Evolutionary conservation across 371 early-diverging fungal species (phyloP), one percentile per base, ranked within the genome.

Genomic region (Amoeboradix gromovi): DNA sequence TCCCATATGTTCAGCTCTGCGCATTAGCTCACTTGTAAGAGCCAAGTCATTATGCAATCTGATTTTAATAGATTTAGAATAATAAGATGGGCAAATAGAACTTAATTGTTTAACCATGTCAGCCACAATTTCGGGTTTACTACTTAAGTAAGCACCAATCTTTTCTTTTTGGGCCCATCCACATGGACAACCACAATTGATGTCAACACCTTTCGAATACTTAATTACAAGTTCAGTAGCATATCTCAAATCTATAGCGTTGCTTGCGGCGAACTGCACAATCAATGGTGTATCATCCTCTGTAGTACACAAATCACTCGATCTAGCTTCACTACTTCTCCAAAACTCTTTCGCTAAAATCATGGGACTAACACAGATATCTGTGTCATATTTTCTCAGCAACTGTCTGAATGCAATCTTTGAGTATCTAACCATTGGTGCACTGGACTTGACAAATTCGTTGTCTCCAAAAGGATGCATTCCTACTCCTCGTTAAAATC

Each of bases 361-460:
- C 97, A 98, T 98, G 30, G 97, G 96, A 0, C 96, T 94, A 73
- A 90, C 96, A 0, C 85, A 85, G n/a, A 96, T 78, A 76, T 95
- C 91, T 29, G 87, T 86, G 70, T 86, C 87, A 82, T 93, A 94
- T 68, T 85, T 81, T 70, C 90, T 79, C 32, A 92, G 84, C 0
- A 94, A 77, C 69, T 88, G 87, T 70, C 97, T 82, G 73, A 92
- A 98, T 0, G 95, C 88, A 1, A 90, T 78, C 72, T 94, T 95
- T 71, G 91, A 91, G 75, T 95, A 92, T 31, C 93, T 82, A n/a
- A 94, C 94, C 95, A 94, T 94, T 0, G 95, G 94, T 0, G 93
- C 95, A 71, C 89, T 87, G 2, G 92, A 85, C 71, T 86, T 88
- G 67, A 75, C 1, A 22, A 79, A 71, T 82, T 78, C 71, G 81